A percentile compares a stretch with the other conserved stretches of the same genome.
phyloP scores from a whole-genome alignment of 345 rosid genomes.

The Rhodomyrtus tomentosa region DNA sequence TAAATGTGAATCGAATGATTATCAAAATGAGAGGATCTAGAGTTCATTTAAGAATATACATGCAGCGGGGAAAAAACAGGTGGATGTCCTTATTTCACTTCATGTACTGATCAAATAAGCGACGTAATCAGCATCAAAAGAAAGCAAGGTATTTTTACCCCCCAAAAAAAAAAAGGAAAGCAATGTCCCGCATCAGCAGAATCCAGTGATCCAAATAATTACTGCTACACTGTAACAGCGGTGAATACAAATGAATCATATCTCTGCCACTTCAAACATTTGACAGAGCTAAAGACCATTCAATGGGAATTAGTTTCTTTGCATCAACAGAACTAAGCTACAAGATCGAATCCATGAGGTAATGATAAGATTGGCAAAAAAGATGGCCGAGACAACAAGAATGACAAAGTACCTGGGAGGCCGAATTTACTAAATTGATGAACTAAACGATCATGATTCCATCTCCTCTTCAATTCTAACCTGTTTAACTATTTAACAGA shows the following conservation, averaged over 20 bases:
- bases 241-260: neutral
- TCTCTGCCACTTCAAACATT: neutral
- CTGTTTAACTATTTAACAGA: too few relatives aligned
- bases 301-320: neutral
- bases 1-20: too few relatives aligned
- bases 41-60: too few relatives aligned
- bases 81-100: neutral
- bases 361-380: neutral
- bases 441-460: conserved; percentile 77
- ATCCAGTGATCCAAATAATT: too few relatives aligned
- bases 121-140: too few relatives aligned
- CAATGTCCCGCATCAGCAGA: too few relatives aligned
- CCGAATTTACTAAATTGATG: conserved; percentile 88
- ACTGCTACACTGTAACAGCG: neutral
- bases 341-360: neutral
- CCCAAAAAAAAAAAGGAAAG: too few relatives aligned
- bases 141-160: too few relatives aligned
- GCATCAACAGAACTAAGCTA: neutral
- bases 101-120: neutral
- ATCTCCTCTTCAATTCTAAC: neutral
- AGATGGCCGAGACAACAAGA: neutral
- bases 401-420: conserved; percentile 70
- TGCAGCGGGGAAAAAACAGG: too few relatives aligned
- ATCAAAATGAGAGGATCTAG: too few relatives aligned
- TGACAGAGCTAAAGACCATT: neutral